Base-by-base conservation (phyloP, 768 basidiomycete species). In the Infundibulicybe gibba region DNA sequence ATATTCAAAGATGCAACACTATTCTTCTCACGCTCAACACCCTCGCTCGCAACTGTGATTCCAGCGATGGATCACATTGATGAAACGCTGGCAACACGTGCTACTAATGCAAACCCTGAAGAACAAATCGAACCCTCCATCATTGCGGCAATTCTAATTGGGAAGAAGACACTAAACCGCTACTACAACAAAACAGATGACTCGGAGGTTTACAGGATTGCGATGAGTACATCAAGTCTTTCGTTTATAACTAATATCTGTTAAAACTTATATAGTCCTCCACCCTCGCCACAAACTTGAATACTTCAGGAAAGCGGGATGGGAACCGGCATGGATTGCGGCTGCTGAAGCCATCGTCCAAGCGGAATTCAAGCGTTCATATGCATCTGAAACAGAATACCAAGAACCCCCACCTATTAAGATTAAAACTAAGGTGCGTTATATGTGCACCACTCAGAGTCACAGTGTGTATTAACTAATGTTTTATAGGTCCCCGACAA, bases 41-140 rank as follows among this genome's bases (percentile, higher is more conserved):
- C 61, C 0, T 59, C 49, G 21, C 52, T 70, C 5, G 52, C 59
- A 0, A 54, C 39, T 1, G 65, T 70, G 9, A 67, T 70, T 11
- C 67, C 65, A 10, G 64, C 62, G 1, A 68, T 68, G 65, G 62
- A 69, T 40, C 38, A 56, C 30, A 58, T 66, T 13, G 54, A 70
- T 40, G 2, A 60, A 31, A 10, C 31, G 11, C 39, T 39, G 13
- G 45, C 40, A 5, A 40, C 44, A 30, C 6, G 40, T 14, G 40
- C 57, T 41, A 16, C 35, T 11, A 44, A 48, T 6, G 30, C 13
- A 1, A n/a, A n/a, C n/a, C n/a, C n/a, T n/a, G n/a, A n/a, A n/a
- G n/a, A n/a, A n/a, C 33, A 15, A 10, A 56, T 46, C 32, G 33
- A 14, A 9, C 25, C 49, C 3, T 32, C 58, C 11, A 57, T 66